Evolutionary conservation across 768 basidiomycete genomes (phyloP).

Genomic region (Tephrocybe sp.): DNA sequence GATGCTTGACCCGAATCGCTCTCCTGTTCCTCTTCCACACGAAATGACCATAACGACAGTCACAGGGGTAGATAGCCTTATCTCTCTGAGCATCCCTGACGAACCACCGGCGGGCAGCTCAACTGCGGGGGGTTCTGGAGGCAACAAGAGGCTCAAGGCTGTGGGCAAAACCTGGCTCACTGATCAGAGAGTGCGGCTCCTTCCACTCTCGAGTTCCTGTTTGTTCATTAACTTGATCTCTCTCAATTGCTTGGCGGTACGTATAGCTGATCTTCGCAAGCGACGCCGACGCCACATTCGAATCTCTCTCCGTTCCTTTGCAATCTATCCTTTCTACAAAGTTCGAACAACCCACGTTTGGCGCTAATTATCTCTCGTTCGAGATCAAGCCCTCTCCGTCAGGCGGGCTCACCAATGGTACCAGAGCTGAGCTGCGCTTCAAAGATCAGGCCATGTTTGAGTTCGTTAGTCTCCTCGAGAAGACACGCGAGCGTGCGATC

Average conservation of each 20-base stretch:
- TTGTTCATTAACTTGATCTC: conserved; percentile 5
- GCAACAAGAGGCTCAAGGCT: conserved; percentile 57
- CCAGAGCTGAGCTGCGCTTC: conserved; percentile 66
- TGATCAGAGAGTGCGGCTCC: conserved; percentile 63
- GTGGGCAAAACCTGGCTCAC: conserved; percentile 64
- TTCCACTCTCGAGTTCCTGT: neutral
- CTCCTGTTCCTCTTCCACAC: conserved; percentile 62
- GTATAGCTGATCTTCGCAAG: conserved; percentile 64
- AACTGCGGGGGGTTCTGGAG: conserved; percentile 52
- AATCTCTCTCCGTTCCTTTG: conserved; percentile 60
- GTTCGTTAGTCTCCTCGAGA: conserved; percentile 73
- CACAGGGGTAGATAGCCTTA: conserved; percentile 57
- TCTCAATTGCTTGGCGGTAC: neutral
- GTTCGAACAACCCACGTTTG: conserved; percentile 77
- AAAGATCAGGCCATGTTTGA: conserved; percentile 69
- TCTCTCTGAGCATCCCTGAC: conserved; percentile 59
- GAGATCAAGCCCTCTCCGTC: conserved; percentile 65
- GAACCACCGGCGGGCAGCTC: conserved; percentile 39
- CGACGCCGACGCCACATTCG: conserved; percentile 34
- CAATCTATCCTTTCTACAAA: conserved; percentile 63
- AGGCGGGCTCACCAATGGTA: conserved; percentile 68
- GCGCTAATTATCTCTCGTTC: conserved; percentile 64
- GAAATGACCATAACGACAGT: conserved; percentile 61
- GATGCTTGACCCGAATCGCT: conserved; percentile 58
- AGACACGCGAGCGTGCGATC: conserved; percentile 72